A percentile compares a stretch with the other conserved stretches of the same genome.
These are phyloP conservation scores for Friedmanniomyces simplex DNA, from an alignment of 495 filamentous ascomycete species.

Conservation along the genomic window DNA sequence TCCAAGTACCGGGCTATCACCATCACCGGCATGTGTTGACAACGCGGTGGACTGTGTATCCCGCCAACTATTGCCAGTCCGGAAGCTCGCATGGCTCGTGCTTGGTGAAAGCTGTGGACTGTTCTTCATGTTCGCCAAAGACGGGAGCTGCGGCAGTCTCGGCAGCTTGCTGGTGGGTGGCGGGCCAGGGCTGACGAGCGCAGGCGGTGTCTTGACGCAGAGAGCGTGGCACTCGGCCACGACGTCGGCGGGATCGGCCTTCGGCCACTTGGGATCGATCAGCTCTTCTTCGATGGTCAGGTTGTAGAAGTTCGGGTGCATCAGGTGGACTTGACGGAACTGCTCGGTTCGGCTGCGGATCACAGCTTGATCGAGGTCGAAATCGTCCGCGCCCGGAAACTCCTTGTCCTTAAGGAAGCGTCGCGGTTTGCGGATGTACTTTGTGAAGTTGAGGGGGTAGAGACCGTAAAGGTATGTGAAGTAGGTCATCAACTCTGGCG, in stretches of 20 bases:
- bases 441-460: conserved; percentile 70
- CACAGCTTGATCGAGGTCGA: conserved; percentile 61
- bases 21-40: conserved; percentile 24
- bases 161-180: conserved; percentile 29
- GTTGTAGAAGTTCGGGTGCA: conserved; percentile 66
- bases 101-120: conserved; percentile 12
- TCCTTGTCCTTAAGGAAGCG: conserved; percentile 55
- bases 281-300: conserved; percentile 62
- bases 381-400: conserved; percentile 50
- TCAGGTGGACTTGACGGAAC: conserved; percentile 53
- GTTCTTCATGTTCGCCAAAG: not conserved
- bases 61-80: conserved; percentile 31
- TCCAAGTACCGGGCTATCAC: conserved; percentile 18
- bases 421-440: conserved; percentile 65
- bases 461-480: conserved; percentile 70
- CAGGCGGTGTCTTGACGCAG: conserved; percentile 30
- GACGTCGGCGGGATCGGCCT: conserved; percentile 59
- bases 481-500: conserved; percentile 63
- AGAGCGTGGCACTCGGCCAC: conserved; percentile 56
- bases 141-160: conserved; percentile 27
- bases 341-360: conserved; percentile 57
- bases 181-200: conserved; percentile 28
- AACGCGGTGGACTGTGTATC: conserved; percentile 40
- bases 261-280: conserved; percentile 60
- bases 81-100: conserved; percentile 12